Evolutionary conservation across 2,329 filamentous ascomycete genomes (phyloP).

Genomic region (Colletotrichum sp.): DNA sequence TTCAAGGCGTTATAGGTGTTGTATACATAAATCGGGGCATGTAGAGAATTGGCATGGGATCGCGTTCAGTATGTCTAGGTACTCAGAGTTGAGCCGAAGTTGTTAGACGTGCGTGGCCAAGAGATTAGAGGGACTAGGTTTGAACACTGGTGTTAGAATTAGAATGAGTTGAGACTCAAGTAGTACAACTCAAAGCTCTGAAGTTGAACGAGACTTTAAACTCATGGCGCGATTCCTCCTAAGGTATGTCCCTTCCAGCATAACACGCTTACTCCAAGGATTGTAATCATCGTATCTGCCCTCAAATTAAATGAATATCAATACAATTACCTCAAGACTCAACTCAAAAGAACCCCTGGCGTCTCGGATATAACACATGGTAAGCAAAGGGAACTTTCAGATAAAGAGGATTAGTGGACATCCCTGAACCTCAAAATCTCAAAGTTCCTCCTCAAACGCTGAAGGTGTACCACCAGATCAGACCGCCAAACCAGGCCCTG

Average conservation of each 20-base stretch:
- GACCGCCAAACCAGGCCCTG: fast-evolving
- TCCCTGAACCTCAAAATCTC: neutral
- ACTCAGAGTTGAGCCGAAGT: neutral
- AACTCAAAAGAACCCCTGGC: neutral
- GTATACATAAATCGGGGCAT: neutral
- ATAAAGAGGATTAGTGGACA: neutral
- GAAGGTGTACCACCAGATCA: neutral
- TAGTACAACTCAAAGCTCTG: neutral
- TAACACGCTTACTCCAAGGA: no score
- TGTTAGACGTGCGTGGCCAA: neutral
- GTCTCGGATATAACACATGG: neutral
- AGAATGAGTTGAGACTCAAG: neutral
- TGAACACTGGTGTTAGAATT: fast-evolving
- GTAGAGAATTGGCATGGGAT: no score
- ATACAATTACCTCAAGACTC: fast-evolving
- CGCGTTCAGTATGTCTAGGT: no score
- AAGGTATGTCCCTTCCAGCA: no score
- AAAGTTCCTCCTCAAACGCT: neutral
- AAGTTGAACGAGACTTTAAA: fast-evolving
- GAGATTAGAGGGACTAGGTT: neutral
- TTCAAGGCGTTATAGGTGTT: neutral
- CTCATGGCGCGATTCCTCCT: neutral
- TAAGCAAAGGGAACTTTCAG: neutral
- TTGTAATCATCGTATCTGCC: no score
- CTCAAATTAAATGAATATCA: no score